Evolutionary conservation across 805 yeast species (phyloP), one percentile per base, ranked within the genome.

Genomic region (Hanseniaspora valbyensis): DNA sequence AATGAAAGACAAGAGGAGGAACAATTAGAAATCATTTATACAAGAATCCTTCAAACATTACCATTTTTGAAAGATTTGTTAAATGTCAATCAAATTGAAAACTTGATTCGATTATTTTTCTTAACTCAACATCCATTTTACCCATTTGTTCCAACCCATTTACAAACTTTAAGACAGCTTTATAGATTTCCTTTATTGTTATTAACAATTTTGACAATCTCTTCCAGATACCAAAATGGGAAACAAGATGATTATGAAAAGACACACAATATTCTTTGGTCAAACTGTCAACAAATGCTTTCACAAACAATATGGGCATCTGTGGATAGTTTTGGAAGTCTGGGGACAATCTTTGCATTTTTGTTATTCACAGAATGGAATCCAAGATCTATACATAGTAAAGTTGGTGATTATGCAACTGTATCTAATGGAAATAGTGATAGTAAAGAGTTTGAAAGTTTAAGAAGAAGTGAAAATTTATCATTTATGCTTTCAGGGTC

Each of bases 401-500:
- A 87, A 56, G 78, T 90, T 84, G 67, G 79, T 0, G 95, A 89
- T 65, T 84, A 86, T 65, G 95, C 90, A 1, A 81, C 82, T 57
- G 65, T 22, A 6, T 30, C 42, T 3, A 21, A 13, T 29, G 44
- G 14, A 5, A 22, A 22, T 29, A 30, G 38, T 10, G 49, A 44
- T 2, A 41, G 42, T 7, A 51, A 54, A 22, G 95, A 95, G 0
- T 66, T 85, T 41, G 85, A 86, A 28, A 94, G 95, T 1, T 78
- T 88, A 76, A 72, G 94, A 57, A 70, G 95, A 58, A 80, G 89
- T 54, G 89, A 86, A 62, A 72, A 95, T 36, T 83, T 87, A 88
- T 83, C 95, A 0, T 89, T 95, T 90, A 83, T 88, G 92, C 74
- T 87, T 54, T 80, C 86, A 43, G 96, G 96, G 2, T 78, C 85